Conservation (phyloP, 495 filamentous ascomycete species). For the Trichoderma reesei region DNA sequence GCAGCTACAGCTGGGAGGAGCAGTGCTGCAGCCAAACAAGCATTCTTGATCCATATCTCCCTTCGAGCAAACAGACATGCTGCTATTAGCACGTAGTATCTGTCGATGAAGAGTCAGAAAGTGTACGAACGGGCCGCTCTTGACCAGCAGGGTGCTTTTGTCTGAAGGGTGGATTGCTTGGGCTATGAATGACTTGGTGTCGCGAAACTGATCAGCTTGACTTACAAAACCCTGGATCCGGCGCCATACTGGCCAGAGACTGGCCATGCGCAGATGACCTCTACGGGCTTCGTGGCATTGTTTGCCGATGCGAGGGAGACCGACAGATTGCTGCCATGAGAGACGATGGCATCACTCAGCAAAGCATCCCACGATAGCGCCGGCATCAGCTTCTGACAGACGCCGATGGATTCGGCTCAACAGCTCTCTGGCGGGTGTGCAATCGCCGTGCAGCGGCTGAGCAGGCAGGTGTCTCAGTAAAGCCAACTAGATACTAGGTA, state of each 20-base stretch:
- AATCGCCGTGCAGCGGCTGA: not conserved
- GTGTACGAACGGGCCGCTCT: not conserved
- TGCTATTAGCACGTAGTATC: constrained; percentile 50
- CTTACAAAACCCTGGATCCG: constrained; percentile 46
- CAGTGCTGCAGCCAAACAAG: constrained; percentile 51
- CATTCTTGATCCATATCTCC: constrained; percentile 45
- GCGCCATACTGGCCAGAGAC: constrained; percentile 52
- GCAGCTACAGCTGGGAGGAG: constrained; percentile 52
- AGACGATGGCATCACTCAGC: not conserved
- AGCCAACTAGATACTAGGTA: too few species aligned
- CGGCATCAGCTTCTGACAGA: constrained; percentile 14
- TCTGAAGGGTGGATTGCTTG: too few species aligned
- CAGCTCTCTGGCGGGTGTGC: not conserved
- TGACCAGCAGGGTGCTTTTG: too few species aligned
- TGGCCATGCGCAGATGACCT: constrained; percentile 52
- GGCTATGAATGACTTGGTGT: too few species aligned
- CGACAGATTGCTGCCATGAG: not conserved
- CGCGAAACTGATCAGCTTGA: constrained; percentile 5
- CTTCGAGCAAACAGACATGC: constrained; percentile 49
- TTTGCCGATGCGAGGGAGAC: constrained; percentile 7
- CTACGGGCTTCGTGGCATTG: constrained; percentile 18
- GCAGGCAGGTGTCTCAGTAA: not conserved
- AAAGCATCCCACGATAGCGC: constrained; percentile 4
- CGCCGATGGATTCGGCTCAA: not conserved
- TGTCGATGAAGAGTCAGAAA: constrained; percentile 15